Evolutionary conservation across 176 grass and related monocot species (phyloP).

Genomic region (Hordeum marinum): DNA sequence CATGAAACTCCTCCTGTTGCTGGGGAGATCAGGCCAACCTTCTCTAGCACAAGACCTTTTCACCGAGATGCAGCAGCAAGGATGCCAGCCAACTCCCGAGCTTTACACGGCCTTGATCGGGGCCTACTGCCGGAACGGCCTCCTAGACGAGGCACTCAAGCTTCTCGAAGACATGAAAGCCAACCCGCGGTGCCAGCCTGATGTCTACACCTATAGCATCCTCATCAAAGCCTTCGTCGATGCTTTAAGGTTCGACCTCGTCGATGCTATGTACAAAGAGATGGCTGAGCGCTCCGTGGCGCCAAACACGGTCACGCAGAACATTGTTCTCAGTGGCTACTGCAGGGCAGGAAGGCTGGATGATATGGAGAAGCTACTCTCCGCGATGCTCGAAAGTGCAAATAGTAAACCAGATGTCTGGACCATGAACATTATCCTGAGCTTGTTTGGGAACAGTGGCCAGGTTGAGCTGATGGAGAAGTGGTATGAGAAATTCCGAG

Average conservation of each 20-base stretch:
- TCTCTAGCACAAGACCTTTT: conserved; percentile 52
- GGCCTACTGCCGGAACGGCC: conserved; percentile 54
- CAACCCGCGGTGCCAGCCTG: conserved; percentile 64
- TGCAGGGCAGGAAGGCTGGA: conserved; percentile 69
- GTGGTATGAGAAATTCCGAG: conserved; percentile 91
- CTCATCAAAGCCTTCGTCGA: conserved; percentile 81
- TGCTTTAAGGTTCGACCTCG: conserved; percentile 50
- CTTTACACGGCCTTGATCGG: conserved; percentile 77
- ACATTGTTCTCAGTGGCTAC: conserved; percentile 86
- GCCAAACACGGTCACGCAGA: conserved; percentile 83
- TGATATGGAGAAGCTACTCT: conserved; percentile 76
- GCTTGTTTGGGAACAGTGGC: conserved; percentile 78
- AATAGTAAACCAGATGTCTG: conserved; percentile 78
- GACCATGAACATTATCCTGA: conserved; percentile 95
- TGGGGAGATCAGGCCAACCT: conserved; percentile 63
- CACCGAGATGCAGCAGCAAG: conserved; percentile 54
- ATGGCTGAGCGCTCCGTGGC: conserved; percentile 60
- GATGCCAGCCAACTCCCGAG: conserved; percentile 51
- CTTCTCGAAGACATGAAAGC: conserved; percentile 68
- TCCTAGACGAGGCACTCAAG: conserved; percentile 62
- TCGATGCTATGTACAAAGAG: conserved; percentile 62
- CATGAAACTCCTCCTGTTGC: conserved; percentile 77
- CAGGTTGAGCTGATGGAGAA: conserved; percentile 76
- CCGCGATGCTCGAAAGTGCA: conserved; percentile 60
- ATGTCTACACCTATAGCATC: conserved; percentile 88